Evolutionary conservation across 345 rosid species (phyloP), one percentile per base, ranked within the genome.

Genomic region (Sonneratia caseolaris): DNA sequence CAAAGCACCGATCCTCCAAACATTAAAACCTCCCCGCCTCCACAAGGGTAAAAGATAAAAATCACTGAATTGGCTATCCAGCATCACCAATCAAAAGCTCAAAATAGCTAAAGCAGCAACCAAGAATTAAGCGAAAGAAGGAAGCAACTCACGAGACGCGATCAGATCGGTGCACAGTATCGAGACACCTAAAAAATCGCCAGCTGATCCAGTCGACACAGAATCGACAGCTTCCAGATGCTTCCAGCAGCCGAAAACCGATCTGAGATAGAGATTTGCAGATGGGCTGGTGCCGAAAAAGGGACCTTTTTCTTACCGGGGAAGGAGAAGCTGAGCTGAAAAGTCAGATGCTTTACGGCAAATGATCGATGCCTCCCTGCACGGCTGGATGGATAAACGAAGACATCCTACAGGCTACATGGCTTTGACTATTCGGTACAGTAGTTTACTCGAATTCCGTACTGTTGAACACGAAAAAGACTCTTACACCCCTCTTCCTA

Each of bases 401-500:
- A 42, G 45, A 42, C 45, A 42, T 27, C 32, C 32, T 27, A 42
- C 5, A 42, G 5, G 45, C 10, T 5, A 42, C 45, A 7, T 13
- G 15, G 13, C 15, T 13, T 47, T 43, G 84, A 80, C 83, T 55
- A 85, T 76, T 77, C 72, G 85, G 82, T 70, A 74, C 24, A 72
- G 78, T 69, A 27, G 73, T 72, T 64, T 51, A 37, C 75, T 51
- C 22, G 62, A 42, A 0, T 49, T 66, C 19, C 70, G 53, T 37
- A 65, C 35, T 72, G 70, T 64, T 16, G 10, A 2, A 22, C 11
- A 51, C 18, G 53, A 71, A 75, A 75, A 79, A 2, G 70, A 71
- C 82, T 0, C 12, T 42, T 64, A 40, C 64, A 6, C 57, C 82
- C 79, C 42, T 15, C 14, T 0, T 27, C 32, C 32, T n/a, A n/a